Conservation (phyloP, 805 yeast genomes). For the Pichia membranifaciens region DNA sequence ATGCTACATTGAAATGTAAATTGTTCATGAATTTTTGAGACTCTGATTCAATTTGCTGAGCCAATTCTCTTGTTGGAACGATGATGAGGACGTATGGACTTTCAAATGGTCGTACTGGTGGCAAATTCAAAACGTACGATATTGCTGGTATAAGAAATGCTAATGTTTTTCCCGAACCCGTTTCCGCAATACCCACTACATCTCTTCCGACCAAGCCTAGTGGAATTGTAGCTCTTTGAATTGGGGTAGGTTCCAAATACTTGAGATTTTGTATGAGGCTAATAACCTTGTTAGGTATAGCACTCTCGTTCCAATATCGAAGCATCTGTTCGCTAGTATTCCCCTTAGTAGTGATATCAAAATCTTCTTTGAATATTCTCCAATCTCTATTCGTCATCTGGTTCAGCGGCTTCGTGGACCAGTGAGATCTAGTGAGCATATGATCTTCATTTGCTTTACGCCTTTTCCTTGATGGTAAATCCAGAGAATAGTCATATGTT, state of each 20-base stretch:
- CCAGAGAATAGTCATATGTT: constrained; percentile 20
- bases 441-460: constrained; percentile 6
- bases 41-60: constrained; percentile 74
- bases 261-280: constrained; percentile 34
- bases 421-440: constrained; percentile 32
- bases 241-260: constrained; percentile 74
- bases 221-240: constrained; percentile 87
- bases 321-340: constrained; percentile 53
- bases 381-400: constrained; percentile 83
- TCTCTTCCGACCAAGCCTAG: constrained; percentile 55
- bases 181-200: constrained; percentile 85
- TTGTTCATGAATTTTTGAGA: constrained; percentile 31
- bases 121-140: constrained; percentile 43
- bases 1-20: constrained; percentile 44
- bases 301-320: constrained; percentile 66
- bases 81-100: constrained; percentile 72
- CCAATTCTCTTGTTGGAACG: constrained; percentile 93
- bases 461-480: constrained; percentile 9
- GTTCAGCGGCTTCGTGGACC: constrained; percentile 61
- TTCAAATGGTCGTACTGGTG: constrained; percentile 42
- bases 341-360: constrained; percentile 53
- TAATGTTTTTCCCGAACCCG: constrained; percentile 94
- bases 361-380: constrained; percentile 81
- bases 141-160: constrained; percentile 74
- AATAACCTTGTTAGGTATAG: constrained; percentile 35